Evolutionary conservation across 2,329 filamentous ascomycete genomes (phyloP), one percentile per base, ranked within the genome.

Genomic region (Alternaria sp.): DNA sequence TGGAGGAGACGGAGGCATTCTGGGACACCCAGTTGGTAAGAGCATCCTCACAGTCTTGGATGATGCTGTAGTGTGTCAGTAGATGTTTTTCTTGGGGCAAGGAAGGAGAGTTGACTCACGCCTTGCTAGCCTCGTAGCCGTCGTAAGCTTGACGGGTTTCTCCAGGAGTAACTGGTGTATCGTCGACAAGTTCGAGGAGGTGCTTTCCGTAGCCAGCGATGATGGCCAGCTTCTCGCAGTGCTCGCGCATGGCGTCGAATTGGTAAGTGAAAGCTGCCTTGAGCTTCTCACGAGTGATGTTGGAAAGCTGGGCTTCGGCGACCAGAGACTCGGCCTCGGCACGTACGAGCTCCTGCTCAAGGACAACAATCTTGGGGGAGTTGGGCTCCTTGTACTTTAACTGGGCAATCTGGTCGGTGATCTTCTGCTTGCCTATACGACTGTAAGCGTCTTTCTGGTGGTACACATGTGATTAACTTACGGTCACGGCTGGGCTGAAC

Each of bases 361-460:
- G 90, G 41, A 99, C 94, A 59, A 97, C 93, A 72, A 99, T 97
- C 83, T 93, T 95, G 66, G 94, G 94, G 36, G 94, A 97, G 84
- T 97, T 97, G 70, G 95, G 95, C 81, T 99, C 95, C 85, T 99
- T 99, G 89, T 98, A 99, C 83, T 99, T 99, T 74, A 99, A 88
- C 81, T 98, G 94, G 52, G 95, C 94, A 73, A 99, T 99, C 79
- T 98, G 93, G 79, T 99, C 95, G 74, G 93, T 97, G 77, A 99
- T 98, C 84, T 98, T 99, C 81, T 98, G 94, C 85, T 99, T 99
- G 81, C 93, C 92, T 96, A 11, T 32, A 12, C 20, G 49, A 34
- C 7, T 49, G 50, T 69, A 3, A 66, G 63, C 16, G 51, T 41
- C 43, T 20, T 27, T 7, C 12, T 18, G 10, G 20, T n/a, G 40